phyloP scores from a whole-genome alignment of 78 protist genomes.

The Cavenderia fasciculata region DNA sequence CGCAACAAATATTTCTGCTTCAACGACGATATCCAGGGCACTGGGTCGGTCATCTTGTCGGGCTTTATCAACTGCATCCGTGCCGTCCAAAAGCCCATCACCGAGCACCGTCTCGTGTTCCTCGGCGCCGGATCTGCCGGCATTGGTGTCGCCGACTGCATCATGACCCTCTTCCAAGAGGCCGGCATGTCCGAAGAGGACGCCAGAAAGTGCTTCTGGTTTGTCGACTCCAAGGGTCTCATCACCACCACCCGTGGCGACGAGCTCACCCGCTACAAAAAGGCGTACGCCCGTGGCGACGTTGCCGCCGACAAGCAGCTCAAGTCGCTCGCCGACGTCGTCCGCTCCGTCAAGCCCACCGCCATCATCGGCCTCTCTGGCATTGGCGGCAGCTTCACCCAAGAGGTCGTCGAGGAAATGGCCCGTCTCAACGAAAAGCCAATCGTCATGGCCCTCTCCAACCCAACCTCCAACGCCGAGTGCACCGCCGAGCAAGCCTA shows the following conservation, averaged over 20 bases:
- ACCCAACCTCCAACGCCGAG: conserved; percentile 96
- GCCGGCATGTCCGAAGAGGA: conserved; percentile 80
- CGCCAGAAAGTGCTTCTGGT: conserved; percentile 84
- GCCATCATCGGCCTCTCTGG: conserved; percentile 93
- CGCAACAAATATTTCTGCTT: conserved; percentile 87
- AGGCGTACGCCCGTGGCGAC: conserved; percentile 84
- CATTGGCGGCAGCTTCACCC: conserved; percentile 86
- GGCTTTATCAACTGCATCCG: conserved; percentile 89
- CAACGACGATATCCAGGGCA: conserved; percentile 99
- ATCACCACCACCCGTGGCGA: conserved; percentile 83
- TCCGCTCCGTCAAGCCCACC: conserved; percentile 87
- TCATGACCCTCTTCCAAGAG: conserved; percentile 63
- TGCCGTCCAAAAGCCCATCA: conserved; percentile 40
- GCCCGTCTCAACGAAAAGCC: conserved; percentile 84
- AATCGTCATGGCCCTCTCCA: conserved; percentile 93
- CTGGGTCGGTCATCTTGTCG: conserved; percentile 93
- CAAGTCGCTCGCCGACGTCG: conserved; percentile 65
- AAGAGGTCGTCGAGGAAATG: conserved; percentile 81
- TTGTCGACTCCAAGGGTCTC: conserved; percentile 88
- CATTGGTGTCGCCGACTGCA: conserved; percentile 89
- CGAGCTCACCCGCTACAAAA: conserved; percentile 83
- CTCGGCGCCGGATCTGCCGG: conserved; percentile 97
- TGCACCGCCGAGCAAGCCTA: conserved; percentile 94
- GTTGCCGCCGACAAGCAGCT: conserved; percentile 33
- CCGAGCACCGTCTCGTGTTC: conserved; percentile 87